These are phyloP conservation scores for Peniophora sp. DNA, from an alignment of 1,284 basidiomycete genomes.

Conservation along the genomic window DNA sequence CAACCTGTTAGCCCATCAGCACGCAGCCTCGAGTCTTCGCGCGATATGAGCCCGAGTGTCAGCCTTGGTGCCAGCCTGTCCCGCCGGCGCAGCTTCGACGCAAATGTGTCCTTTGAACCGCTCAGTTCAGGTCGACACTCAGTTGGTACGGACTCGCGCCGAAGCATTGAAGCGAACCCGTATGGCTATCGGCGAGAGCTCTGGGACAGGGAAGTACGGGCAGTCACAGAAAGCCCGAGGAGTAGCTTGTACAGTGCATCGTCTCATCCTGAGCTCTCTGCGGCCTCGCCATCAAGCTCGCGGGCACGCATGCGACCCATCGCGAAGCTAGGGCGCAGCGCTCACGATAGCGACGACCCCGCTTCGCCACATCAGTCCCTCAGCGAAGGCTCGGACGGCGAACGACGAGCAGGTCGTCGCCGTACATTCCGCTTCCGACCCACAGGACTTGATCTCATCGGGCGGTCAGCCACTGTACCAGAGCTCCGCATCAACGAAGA, in stretches of 20 bases:
- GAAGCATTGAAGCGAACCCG: conserved; percentile 33
- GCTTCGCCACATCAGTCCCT: conserved; percentile 40
- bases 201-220: conserved; percentile 22
- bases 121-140: conserved; percentile 18
- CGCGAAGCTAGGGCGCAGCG: conserved; percentile 23
- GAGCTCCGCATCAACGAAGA: conserved; percentile 3
- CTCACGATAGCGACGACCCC: conserved; percentile 36
- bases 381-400: conserved; percentile 34
- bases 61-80: conserved; percentile 34
- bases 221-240: conserved; percentile 23
- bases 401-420: conserved; percentile 15
- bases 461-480: conserved; percentile 7
- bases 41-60: conserved; percentile 20
- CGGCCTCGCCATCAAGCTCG: conserved; percentile 34
- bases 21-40: conserved; percentile 8
- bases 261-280: conserved; percentile 9
- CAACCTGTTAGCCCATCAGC: conserved; percentile 18
- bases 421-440: conserved; percentile 9
- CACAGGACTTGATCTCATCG: conserved; percentile 7
- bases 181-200: conserved; percentile 10
- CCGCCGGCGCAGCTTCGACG: conserved; percentile 35
- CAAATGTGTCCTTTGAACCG: conserved; percentile 31
- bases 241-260: conserved; percentile 29
- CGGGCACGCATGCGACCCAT: conserved; percentile 31
- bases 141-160: conserved; percentile 33